Evolutionary conservation across 306 rosid genomes (phyloP).

Genomic region (Sesbania bispinosa): DNA sequence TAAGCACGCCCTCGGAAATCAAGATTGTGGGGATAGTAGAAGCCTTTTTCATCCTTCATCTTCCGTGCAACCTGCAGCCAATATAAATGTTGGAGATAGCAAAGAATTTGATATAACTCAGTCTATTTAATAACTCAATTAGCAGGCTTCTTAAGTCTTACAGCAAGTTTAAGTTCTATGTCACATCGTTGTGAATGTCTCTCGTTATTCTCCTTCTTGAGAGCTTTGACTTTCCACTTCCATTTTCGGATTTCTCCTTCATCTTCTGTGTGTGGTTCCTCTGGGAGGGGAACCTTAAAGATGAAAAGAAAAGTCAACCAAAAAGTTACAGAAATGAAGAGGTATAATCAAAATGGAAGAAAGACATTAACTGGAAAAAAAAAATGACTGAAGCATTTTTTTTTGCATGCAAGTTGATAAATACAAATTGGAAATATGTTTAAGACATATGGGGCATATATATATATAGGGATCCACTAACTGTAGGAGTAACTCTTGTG

Average conservation of each 20-base stretch:
- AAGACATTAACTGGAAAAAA: no score
- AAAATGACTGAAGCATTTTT: no score
- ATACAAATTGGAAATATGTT: no score
- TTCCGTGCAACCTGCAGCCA: slow-evolving; percentile 75
- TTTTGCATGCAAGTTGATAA: no score
- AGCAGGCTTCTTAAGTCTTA: slow-evolving; percentile 52
- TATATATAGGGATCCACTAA: no score
- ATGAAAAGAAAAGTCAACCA: not conserved
- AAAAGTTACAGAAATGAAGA: not conserved
- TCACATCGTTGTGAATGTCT: slow-evolving; percentile 86
- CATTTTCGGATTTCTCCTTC: slow-evolving; percentile 66
- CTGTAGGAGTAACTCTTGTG: no score
- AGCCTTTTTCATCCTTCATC: slow-evolving; percentile 88
- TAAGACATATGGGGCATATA: not conserved
- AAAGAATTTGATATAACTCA: slow-evolving; percentile 14
- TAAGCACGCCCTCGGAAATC: slow-evolving; percentile 95
- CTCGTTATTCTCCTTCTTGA: slow-evolving; percentile 60
- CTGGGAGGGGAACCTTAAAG: slow-evolving; percentile 66
- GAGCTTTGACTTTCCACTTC: slow-evolving; percentile 75
- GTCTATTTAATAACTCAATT: not conserved
- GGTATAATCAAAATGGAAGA: not conserved
- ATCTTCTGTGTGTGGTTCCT: slow-evolving; percentile 66
- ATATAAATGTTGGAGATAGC: not conserved
- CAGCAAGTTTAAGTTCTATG: slow-evolving; percentile 81
- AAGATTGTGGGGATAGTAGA: slow-evolving; percentile 88